Evolutionary conservation across 495 filamentous ascomycete genomes (phyloP), one percentile per base, ranked within the genome.

Genomic region (Cenococcum geophilum): DNA sequence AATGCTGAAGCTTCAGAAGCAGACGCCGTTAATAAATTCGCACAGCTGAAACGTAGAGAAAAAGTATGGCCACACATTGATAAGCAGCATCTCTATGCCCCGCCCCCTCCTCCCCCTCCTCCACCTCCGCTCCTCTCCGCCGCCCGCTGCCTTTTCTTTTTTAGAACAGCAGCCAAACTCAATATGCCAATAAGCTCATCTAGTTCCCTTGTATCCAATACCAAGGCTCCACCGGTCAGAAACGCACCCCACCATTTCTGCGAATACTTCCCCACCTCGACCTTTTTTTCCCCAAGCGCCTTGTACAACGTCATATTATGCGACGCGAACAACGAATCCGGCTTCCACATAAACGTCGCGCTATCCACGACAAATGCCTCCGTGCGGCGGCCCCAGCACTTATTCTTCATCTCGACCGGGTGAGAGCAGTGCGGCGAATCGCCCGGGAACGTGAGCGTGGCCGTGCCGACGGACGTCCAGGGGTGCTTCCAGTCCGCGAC

Each of bases 141-240:
- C 10, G 55, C 51, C 36, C 66, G 56, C 50, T 68, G 66, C 37
- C 66, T 49, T 55, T 62, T 68, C 66, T 65, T 68, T 58, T 68
- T 68, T 55, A 68, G 40, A n/a, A 65, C 56, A 5, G 60, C 66
- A 34, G 40, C 34, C n/a, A 64, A 45, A 18, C 58, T 65, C 49
- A 65, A 48, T 40, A 63, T 57, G 34, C 55, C 66, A 4, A 68
- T 45, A 14, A 57, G 35, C 16, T 49, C 66, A 57, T 63, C 62
- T 21, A 68, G 14, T 58, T 68, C 59, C 9, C 48, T 54, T 42
- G 56, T 59, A 62, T 68, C 62, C 10, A 68, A 43, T 4, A 65
- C 66, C 5, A 68, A 35, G 10, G 56, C 60, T 0, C 66, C 66
- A 10, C 66, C 66, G 1, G 62, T 65, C 18, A 59, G 55, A 47